phyloP scores from a whole-genome alignment of 2,329 filamentous ascomycete species.

The Fusarium sp. region DNA sequence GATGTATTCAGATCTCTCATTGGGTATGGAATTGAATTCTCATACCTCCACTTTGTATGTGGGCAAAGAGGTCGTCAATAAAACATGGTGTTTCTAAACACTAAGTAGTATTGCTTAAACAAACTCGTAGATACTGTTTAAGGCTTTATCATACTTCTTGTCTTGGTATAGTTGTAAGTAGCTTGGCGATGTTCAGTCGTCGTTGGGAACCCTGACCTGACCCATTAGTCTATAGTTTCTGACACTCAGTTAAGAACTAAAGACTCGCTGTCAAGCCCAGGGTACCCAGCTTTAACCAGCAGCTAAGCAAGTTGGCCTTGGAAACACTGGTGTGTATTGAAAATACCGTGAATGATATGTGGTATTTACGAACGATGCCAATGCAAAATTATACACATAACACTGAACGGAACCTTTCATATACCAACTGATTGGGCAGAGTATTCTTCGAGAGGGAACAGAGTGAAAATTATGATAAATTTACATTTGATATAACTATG shows the following conservation, averaged over 20 bases:
- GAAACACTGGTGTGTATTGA: neutral
- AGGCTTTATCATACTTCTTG: neutral
- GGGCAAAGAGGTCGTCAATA: neutral
- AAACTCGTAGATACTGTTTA: neutral
- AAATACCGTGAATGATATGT: neutral
- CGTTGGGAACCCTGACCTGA: neutral
- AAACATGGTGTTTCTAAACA: neutral
- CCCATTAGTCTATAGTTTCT: neutral
- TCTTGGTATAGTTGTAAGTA: too few species aligned
- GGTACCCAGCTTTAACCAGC: neutral
- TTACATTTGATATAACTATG: too few species aligned
- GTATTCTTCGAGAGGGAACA: neutral
- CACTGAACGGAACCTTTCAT: neutral
- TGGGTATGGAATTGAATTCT: neutral
- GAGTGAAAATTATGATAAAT: too few species aligned
- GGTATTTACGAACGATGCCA: neutral
- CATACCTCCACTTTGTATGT: neutral
- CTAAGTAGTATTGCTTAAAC: neutral
- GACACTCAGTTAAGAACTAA: neutral
- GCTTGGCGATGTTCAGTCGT: neutral
- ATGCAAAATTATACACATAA: neutral
- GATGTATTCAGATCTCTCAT: neutral
- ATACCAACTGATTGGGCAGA: neutral
- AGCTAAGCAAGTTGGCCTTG: neutral
- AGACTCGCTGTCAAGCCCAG: neutral